phyloP scores from a whole-genome alignment of 2,329 filamentous ascomycete species.

The Fusarium austroafricanum region DNA sequence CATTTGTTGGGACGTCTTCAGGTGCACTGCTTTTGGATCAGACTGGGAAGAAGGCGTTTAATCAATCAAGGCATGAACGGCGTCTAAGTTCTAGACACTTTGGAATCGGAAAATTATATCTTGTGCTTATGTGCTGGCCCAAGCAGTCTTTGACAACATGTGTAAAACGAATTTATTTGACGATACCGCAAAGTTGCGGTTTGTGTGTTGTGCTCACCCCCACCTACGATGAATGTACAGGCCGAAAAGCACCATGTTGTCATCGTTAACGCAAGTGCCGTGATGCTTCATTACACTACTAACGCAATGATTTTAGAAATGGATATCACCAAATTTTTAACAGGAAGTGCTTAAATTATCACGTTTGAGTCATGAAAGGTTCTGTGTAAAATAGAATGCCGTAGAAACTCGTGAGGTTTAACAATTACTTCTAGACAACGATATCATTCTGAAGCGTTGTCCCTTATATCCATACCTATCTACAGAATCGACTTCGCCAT shows the following conservation, averaged over 20 bases:
- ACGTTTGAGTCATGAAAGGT: neutral
- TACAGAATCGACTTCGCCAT: constrained; percentile 18
- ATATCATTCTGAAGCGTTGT: constrained; percentile 35
- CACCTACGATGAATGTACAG: neutral
- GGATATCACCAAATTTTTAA: neutral
- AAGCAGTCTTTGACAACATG: neutral
- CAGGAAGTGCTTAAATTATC: neutral
- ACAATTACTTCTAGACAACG: constrained; percentile 36
- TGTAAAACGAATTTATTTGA: neutral
- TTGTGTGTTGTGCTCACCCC: neutral
- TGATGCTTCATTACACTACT: neutral
- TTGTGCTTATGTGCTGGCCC: neutral
- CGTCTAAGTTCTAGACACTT: constrained; percentile 29
- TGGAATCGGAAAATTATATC: constrained; percentile 20
- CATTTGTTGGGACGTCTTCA: neutral
- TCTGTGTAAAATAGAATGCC: neutral
- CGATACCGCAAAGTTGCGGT: constrained; percentile 26
- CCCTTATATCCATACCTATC: constrained; percentile 23
- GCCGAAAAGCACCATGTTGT: neutral
- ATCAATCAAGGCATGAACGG: constrained; percentile 16
- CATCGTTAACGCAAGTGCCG: neutral
- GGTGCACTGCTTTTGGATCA: constrained; percentile 20
- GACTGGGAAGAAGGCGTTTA: constrained; percentile 27
- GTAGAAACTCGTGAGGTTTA: constrained; percentile 25
- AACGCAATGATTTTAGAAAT: no score